These are phyloP conservation scores for Davidsoniella australis DNA, from an alignment of 2,329 filamentous ascomycete genomes.

Conservation along the genomic window DNA sequence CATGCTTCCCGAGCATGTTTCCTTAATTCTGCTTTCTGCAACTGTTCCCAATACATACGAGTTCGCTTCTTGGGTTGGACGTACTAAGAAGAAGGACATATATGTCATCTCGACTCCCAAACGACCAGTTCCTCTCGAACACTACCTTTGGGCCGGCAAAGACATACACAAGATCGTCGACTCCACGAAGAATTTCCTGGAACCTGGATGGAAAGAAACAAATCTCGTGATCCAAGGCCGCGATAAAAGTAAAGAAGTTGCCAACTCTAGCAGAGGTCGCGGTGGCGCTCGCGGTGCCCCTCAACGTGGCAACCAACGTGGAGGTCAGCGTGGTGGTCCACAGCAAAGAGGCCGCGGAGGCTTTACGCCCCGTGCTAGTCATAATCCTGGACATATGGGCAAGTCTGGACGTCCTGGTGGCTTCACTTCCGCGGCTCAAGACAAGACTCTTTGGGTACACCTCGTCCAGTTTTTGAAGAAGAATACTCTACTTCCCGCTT, in stretches of 20 bases:
- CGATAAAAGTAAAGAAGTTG: slow-evolving; percentile 39
- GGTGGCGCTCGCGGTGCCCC: slow-evolving; percentile 9
- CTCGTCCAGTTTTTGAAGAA: slow-evolving; percentile 83
- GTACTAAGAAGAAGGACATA: slow-evolving; percentile 96
- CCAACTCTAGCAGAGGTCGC: slow-evolving; percentile 15
- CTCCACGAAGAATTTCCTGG: slow-evolving; percentile 76
- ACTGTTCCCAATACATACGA: slow-evolving; percentile 96
- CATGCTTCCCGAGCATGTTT: slow-evolving; percentile 95
- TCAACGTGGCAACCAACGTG: slow-evolving; percentile 21
- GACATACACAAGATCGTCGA: slow-evolving; percentile 89
- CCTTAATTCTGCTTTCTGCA: slow-evolving; percentile 82
- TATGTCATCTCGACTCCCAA: slow-evolving; percentile 98
- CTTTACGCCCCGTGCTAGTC: slow-evolving; percentile 38
- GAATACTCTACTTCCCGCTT: slow-evolving; percentile 71
- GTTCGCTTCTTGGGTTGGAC: slow-evolving; percentile 94
- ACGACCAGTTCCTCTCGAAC: slow-evolving; percentile 82
- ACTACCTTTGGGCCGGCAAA: slow-evolving; percentile 92
- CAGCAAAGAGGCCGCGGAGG: slow-evolving; percentile 34
- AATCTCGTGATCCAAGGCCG: slow-evolving; percentile 66
- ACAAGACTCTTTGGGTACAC: slow-evolving; percentile 93
- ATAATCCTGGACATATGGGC: slow-evolving; percentile 69
- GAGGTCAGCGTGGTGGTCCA: slow-evolving; percentile 23
- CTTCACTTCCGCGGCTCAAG: slow-evolving; percentile 76
- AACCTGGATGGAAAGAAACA: slow-evolving; percentile 88
- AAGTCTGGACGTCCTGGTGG: slow-evolving; percentile 72